Conservation (phyloP, 345 rosid species). For the Lepidium sativum region DNA sequence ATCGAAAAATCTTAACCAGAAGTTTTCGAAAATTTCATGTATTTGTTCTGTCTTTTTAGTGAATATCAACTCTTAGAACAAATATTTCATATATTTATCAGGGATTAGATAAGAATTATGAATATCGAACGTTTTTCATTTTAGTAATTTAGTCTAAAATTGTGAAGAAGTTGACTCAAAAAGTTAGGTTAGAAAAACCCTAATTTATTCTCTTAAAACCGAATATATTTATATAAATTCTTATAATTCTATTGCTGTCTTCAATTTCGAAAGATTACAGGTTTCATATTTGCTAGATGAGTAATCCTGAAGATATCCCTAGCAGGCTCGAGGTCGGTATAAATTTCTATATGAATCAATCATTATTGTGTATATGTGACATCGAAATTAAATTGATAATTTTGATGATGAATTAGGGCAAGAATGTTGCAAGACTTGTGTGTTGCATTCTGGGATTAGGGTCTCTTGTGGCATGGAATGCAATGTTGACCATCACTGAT, state of each 20-base stretch:
- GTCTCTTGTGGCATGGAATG: conserved; percentile 79
- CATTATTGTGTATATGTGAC: background rate
- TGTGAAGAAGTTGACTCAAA: background rate
- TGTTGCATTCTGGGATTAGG: conserved; percentile 82
- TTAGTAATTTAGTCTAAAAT: background rate
- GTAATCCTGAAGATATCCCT: conserved; percentile 12
- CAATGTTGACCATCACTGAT: conserved; percentile 73
- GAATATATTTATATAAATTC: background rate
- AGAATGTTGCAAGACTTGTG: conserved; percentile 45
- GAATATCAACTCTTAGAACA: background rate
- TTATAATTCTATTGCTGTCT: background rate
- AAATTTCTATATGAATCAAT: background rate
- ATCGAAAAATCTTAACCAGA: background rate
- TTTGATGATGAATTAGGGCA: conserved; percentile 42
- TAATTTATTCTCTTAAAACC: background rate
- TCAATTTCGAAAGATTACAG: background rate
- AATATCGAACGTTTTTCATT: background rate
- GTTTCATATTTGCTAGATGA: conserved; percentile 3
- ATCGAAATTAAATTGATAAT: background rate
- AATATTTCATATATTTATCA: background rate
- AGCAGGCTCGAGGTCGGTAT: conserved; percentile 12
- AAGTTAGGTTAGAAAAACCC: background rate
- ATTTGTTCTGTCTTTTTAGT: background rate
- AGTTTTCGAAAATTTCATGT: background rate
- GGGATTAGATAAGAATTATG: background rate